Evolutionary conservation across 2,329 filamentous ascomycete genomes (phyloP).

Genomic region (Pseudocercospora fuligena): DNA sequence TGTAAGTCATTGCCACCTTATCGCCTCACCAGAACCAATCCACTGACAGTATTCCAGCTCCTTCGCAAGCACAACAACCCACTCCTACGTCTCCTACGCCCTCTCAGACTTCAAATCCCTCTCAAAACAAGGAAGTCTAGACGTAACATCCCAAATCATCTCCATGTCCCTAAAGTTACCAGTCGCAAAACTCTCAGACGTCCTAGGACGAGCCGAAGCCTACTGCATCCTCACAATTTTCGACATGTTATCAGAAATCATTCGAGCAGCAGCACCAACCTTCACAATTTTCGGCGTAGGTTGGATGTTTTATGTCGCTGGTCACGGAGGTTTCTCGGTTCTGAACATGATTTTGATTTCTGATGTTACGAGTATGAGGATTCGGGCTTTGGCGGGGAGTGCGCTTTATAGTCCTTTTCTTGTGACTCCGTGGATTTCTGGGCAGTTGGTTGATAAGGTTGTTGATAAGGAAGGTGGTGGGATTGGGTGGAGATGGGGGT

Average conservation of each 20-base stretch:
- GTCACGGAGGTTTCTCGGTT: slow-evolving; percentile 47
- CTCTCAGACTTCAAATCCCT: slow-evolving; percentile 47
- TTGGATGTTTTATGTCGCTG: slow-evolving; percentile 45
- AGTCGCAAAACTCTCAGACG: slow-evolving; percentile 50
- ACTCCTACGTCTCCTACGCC: slow-evolving; percentile 49
- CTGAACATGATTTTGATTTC: slow-evolving; percentile 50
- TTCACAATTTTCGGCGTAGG: slow-evolving; percentile 47
- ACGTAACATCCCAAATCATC: slow-evolving; percentile 46
- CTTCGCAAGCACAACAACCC: slow-evolving; percentile 37
- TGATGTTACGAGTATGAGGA: slow-evolving; percentile 49
- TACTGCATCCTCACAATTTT: slow-evolving; percentile 43
- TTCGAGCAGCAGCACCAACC: slow-evolving; percentile 43
- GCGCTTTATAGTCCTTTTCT: slow-evolving; percentile 48
- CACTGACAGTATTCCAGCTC: not conserved
- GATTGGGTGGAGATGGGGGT: slow-evolving; percentile 53
- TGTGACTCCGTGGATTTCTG: slow-evolving; percentile 48
- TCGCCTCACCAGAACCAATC: not conserved
- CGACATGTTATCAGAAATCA: slow-evolving; percentile 46
- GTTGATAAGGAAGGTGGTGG: slow-evolving; percentile 45
- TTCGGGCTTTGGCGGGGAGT: slow-evolving; percentile 47
- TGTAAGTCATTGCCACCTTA: slow-evolving; percentile 2
- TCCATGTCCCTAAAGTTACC: slow-evolving; percentile 48
- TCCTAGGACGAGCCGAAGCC: slow-evolving; percentile 47
- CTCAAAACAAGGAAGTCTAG: slow-evolving; percentile 43
- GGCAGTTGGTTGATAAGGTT: slow-evolving; percentile 49